Base-by-base conservation (phyloP, 2,329 filamentous ascomycete genomes). In the Penicillium sp. region DNA sequence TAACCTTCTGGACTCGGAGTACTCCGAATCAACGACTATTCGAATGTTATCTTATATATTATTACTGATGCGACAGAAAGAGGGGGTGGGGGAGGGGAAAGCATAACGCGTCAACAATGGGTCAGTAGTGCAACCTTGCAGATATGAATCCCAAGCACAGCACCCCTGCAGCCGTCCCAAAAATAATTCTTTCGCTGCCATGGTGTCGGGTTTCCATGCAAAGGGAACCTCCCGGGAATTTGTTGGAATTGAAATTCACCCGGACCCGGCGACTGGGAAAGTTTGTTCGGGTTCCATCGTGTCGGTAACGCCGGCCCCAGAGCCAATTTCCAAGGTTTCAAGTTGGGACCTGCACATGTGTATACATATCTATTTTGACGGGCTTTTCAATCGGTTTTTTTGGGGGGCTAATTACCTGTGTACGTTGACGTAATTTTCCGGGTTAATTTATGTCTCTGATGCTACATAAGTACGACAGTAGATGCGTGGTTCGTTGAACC, bases 231-330 rank as follows among this genome's bases (percentile, higher is more conserved):
- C 41, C 46, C 54, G 54, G 56, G 44, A 37, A 46, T 57, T 54
- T 48, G 50, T 62, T 62, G 27, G 23, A 23, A 32, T 41, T 41
- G 37, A 25, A 50, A 50, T 49, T 54, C 38, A 35, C 45, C 54
- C 47, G 46, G 61, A 61, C 63, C 62, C 61, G 57, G 55, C 49
- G 54, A 54, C 39, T 52, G 47, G 63, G 61, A 65, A 60, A 55
- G 57, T 54, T 54, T 47, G 50, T 39, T 55, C 57, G 55, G 62
- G 59, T 60, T 53, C 63, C 63, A 61, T 45, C 29, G 57, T 44
- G 53, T 61, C 63, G 63, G 63, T 59, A 65, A 54, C 58, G 50
- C 59, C 41, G 48, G 57, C 56, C 54, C 60, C 56, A 50, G 56
- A 53, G 51, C 55, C 59, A 57, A 57, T 45, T 46, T 8, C 32